Evolutionary conservation across 257 asterid species (phyloP).

Genomic region (Ocimum tenuiflorum): DNA sequence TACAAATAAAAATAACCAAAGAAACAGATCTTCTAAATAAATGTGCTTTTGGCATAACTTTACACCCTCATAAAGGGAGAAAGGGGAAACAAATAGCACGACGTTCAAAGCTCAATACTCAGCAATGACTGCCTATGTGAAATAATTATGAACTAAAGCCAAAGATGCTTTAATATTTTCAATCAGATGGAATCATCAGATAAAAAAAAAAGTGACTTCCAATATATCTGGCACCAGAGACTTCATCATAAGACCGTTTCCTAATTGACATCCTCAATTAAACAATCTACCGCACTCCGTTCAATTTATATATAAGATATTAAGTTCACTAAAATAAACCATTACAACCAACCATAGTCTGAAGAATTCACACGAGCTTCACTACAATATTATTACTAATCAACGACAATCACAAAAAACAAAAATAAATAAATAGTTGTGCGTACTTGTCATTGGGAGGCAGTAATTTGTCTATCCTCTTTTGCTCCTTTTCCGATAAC

Average conservation of each 20-base stretch:
- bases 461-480: conserved; percentile 31
- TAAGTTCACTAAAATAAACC: background rate
- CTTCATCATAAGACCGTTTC: background rate
- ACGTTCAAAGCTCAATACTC: background rate
- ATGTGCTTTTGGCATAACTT: no score
- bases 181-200: no score
- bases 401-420: background rate
- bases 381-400: background rate
- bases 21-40: no score
- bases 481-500: conserved; percentile 37
- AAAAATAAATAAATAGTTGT: background rate
- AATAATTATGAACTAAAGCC: background rate
- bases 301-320: background rate
- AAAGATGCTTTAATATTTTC: background rate
- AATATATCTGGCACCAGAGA: background rate
- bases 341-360: background rate
- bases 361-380: background rate
- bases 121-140: background rate
- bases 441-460: conserved; percentile 48
- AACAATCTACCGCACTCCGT: background rate
- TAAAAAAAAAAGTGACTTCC: no score
- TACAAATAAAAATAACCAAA: no score
- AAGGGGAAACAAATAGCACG: no score
- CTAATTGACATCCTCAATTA: background rate
- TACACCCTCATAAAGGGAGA: no score